Conservation (phyloP, 352 stramenopile genomes). For the Globisporangium recalcitrans region DNA sequence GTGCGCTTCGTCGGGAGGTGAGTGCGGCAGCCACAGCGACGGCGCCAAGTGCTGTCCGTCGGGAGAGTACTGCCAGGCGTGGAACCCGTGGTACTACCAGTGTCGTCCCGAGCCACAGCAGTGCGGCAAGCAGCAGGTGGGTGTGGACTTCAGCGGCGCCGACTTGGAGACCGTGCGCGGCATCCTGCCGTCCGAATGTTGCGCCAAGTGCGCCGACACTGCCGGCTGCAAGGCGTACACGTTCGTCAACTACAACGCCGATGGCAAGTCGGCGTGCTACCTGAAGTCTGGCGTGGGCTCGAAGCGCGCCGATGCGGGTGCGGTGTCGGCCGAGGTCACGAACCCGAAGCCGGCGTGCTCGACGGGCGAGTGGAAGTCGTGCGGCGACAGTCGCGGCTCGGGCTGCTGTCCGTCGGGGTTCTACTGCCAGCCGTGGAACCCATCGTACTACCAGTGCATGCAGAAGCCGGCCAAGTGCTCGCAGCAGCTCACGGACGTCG, state of each 20-base stretch:
- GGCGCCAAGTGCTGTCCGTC: background rate
- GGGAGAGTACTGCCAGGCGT: too few relatives aligned
- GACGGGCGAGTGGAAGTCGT: background rate
- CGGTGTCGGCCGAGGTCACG: background rate
- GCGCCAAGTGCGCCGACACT: slow-evolving; percentile 32
- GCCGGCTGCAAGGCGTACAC: slow-evolving; percentile 51
- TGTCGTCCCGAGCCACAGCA: background rate
- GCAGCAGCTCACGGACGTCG: slow-evolving; percentile 20
- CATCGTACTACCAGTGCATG: background rate
- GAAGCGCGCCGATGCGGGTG: background rate
- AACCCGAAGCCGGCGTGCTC: background rate
- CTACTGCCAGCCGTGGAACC: slow-evolving; percentile 28
- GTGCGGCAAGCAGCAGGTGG: background rate
- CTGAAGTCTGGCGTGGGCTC: slow-evolving; percentile 12
- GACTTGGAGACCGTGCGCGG: too few relatives aligned
- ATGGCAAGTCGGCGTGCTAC: slow-evolving; percentile 14
- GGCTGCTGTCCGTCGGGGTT: background rate
- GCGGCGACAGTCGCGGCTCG: background rate
- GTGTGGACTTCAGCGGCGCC: slow-evolving; percentile 3
- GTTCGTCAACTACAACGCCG: slow-evolving; percentile 30
- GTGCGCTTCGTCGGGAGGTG: background rate
- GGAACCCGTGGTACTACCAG: too few relatives aligned
- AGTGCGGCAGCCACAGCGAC: background rate
- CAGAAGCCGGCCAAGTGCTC: slow-evolving; percentile 4
- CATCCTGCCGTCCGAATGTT: too few relatives aligned